Percentiles rank a stretch among this genome's conserved stretches.
These are phyloP conservation scores for Diaporthe sp. DNA, from an alignment of 2,329 filamentous ascomycete species.

Conservation along the genomic window DNA sequence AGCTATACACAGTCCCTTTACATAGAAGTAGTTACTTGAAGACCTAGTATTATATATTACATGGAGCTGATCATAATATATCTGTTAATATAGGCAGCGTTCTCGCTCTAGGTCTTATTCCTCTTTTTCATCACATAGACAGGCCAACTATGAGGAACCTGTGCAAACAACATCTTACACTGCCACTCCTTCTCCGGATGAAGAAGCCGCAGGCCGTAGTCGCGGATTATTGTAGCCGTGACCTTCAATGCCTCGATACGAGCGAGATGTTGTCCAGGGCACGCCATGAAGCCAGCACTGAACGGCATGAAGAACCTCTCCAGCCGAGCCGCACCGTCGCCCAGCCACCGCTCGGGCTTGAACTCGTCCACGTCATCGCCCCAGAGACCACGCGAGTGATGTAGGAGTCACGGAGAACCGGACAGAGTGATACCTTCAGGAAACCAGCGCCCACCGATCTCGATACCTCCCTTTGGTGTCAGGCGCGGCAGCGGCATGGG, in stretches of 20 bases:
- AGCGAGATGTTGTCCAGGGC: slow-evolving; percentile 10
- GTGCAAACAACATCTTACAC: slow-evolving; percentile 41
- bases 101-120: not conserved
- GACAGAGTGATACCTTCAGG: slow-evolving; percentile 43
- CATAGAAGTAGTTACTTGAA: too few species aligned
- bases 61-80: too few species aligned
- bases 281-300: not conserved
- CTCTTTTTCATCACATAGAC: slow-evolving; percentile 32
- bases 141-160: slow-evolving; percentile 40
- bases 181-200: slow-evolving; percentile 40
- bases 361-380: slow-evolving; percentile 39
- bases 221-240: slow-evolving; percentile 2
- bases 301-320: slow-evolving; percentile 39
- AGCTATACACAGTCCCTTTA: too few species aligned
- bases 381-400: slow-evolving; percentile 40
- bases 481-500: slow-evolving; percentile 25
- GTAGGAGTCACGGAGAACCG: slow-evolving; percentile 41
- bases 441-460: slow-evolving; percentile 41
- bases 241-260: slow-evolving; percentile 9
- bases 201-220: slow-evolving; percentile 37
- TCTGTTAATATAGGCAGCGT: too few species aligned
- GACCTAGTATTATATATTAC: too few species aligned
- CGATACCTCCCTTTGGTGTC: slow-evolving; percentile 38
- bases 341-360: slow-evolving; percentile 40
- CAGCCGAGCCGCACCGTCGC: slow-evolving; percentile 24